Base-by-base conservation (phyloP, 2,329 filamentous ascomycete genomes). In the Gaeumannomyces tritici region DNA sequence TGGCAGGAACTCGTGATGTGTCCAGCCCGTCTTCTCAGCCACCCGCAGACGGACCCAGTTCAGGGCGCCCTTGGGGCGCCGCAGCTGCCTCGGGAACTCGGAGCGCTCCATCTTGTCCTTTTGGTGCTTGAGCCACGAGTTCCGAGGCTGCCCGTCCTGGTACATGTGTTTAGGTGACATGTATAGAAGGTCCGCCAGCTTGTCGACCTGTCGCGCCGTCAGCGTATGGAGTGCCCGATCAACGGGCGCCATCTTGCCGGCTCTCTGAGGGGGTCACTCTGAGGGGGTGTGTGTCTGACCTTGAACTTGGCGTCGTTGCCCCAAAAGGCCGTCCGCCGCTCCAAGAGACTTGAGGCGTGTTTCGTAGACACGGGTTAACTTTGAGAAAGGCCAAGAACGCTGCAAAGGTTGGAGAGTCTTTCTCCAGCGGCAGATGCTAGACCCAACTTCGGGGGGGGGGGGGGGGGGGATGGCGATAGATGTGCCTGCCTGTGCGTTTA, bases 1-100 rank as follows among this genome's bases (percentile, higher is more conserved):
- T 3, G 60, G 60, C 29, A 61, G 26, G 4, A 55, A 15, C 5
- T 42, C 33, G 27, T 56, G 7, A 15, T 35, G 33, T 62, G 66
- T 57, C 33, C 62, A 55, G 62, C 63, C 65, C 24, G 62, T 63
- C 24, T 67, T 63, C 61, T 73, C 70, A n/a, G 65, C 67, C 18
- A 77, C 62, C 55, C 68, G 70, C 55, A 74, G 68, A 26, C 70
- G 66, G 4, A 76, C 62, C 7, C 55, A 51, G n/a, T 42, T 26
- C 21, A 61, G n/a, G 28, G 47, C 55, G 21, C 42, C 54, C 21
- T 29, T n/a, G 31, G 54, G 47, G 28, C 60, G 60, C 51, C 26
- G 51, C 51, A 61, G 5, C 27, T 29, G 29, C 60, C 56, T 55
- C 29, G 60, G 13, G 21, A 58, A 42, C 47, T 27, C 24, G 11